phyloP scores from a whole-genome alignment of 2,329 filamentous ascomycete genomes.

The Colletotrichum abscissum region DNA sequence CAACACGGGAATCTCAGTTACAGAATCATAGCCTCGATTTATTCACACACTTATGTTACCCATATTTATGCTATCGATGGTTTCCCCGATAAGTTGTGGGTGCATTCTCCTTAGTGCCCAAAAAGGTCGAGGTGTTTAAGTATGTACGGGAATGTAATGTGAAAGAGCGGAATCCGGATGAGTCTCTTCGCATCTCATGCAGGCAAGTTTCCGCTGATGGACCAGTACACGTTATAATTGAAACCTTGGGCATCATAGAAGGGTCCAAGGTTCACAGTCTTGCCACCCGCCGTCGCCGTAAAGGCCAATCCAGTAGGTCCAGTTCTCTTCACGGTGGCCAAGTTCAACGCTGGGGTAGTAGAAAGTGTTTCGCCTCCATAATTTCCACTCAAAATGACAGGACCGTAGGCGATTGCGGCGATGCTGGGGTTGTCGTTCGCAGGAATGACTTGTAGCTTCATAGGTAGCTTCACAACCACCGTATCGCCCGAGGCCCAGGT shows the following conservation, averaged over 20 bases:
- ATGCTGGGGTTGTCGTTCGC: conserved; percentile 59
- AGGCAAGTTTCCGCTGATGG: conserved; percentile 17
- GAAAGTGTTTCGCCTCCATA: conserved; percentile 49
- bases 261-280: conserved; percentile 46
- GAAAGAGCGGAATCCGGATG: neutral
- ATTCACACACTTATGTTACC: neutral
- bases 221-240: conserved; percentile 57
- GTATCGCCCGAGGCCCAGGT: conserved; percentile 56
- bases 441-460: conserved; percentile 53
- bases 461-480: conserved; percentile 56
- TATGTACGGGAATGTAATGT: too few relatives aligned
- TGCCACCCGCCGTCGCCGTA: conserved; percentile 43
- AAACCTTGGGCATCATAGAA: conserved; percentile 55
- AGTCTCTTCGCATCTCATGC: neutral
- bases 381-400: conserved; percentile 56
- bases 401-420: conserved; percentile 60
- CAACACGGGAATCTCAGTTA: neutral
- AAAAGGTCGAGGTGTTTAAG: too few relatives aligned
- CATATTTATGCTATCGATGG: neutral
- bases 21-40: neutral
- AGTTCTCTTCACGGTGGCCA: conserved; percentile 43
- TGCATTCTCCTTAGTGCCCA: too few relatives aligned
- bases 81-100: too few relatives aligned
- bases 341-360: conserved; percentile 43
- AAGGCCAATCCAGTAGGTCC: conserved; percentile 44